Conservation (phyloP, 2,329 filamentous ascomycete genomes). For the Westerdykella aurantiaca region DNA sequence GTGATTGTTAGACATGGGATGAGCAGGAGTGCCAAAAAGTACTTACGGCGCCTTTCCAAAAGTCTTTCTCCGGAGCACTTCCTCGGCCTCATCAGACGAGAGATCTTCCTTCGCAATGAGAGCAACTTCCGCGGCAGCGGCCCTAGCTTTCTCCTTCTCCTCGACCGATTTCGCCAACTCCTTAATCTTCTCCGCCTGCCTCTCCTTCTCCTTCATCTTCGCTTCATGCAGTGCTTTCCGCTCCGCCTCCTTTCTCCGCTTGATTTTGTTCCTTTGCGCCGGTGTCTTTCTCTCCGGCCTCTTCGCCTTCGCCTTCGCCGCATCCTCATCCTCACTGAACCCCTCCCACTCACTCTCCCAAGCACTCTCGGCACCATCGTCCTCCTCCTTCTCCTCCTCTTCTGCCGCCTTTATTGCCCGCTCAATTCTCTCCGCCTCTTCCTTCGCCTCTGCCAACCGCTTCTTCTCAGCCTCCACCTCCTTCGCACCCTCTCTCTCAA, state of each 20-base stretch:
- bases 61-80: constrained; percentile 59
- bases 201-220: constrained; percentile 65
- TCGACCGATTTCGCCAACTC: constrained; percentile 61
- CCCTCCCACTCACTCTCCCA: constrained; percentile 82
- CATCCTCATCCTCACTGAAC: constrained; percentile 44
- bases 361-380: constrained; percentile 81
- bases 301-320: constrained; percentile 61
- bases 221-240: constrained; percentile 67
- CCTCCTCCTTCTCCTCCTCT: constrained; percentile 65
- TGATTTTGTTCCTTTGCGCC: constrained; percentile 78
- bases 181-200: constrained; percentile 66
- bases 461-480: constrained; percentile 73
- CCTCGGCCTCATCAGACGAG: constrained; percentile 35
- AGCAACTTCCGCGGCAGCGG: constrained; percentile 19
- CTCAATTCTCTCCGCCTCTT: constrained; percentile 62
- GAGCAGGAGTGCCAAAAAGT: background rate
- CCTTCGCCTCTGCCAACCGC: constrained; percentile 61
- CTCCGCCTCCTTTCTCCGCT: constrained; percentile 84
- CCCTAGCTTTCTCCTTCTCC: constrained; percentile 50
- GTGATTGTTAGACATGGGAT: constrained; percentile 6
- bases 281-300: constrained; percentile 79
- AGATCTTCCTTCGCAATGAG: constrained; percentile 23
- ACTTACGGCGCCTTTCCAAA: constrained; percentile 59
- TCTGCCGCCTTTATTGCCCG: constrained; percentile 67
- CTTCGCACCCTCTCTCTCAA: constrained; percentile 69